These are phyloP conservation scores for Durio zibethinus DNA, from an alignment of 345 rosid species.

Conservation along the genomic window DNA sequence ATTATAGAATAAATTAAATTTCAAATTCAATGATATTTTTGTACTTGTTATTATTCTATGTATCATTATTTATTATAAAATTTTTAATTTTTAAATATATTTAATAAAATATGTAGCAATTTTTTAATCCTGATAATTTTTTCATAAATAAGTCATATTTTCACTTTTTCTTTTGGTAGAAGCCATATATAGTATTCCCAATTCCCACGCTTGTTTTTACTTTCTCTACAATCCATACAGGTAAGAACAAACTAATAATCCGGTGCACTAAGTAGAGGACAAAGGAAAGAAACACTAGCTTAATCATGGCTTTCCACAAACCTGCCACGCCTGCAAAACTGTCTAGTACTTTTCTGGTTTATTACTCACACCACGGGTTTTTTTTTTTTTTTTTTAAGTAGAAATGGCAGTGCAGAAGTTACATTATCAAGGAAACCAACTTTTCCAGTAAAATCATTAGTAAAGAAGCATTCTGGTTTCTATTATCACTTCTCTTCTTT, in stretches of 20 bases:
- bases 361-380: constrained; percentile 23
- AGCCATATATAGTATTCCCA: background rate
- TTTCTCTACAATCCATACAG: constrained; percentile 3
- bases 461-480: constrained; percentile 27
- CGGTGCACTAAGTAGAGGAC: background rate
- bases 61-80: too few relatives aligned
- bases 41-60: too few relatives aligned
- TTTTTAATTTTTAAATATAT: too few relatives aligned
- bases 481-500: constrained; percentile 26
- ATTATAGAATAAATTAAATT: too few relatives aligned
- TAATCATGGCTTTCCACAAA: constrained; percentile 27
- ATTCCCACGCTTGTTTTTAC: background rate
- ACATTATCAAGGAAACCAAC: constrained; percentile 30
- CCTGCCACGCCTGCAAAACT: constrained; percentile 31
- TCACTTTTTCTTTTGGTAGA: background rate
- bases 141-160: too few relatives aligned
- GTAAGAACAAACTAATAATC: constrained; percentile 1
- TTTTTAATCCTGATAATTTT: too few relatives aligned
- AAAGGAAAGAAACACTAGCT: constrained; percentile 14
- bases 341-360: constrained; percentile 28
- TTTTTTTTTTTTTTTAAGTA: too few relatives aligned
- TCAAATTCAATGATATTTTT: too few relatives aligned
- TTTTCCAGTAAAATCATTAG: constrained; percentile 47
- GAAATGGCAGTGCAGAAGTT: constrained; percentile 6
- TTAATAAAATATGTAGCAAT: too few relatives aligned